A percentile compares a stretch with the other conserved stretches of the same genome.
Evolutionary conservation across 2,329 filamentous ascomycete genomes (phyloP).

Genomic region (Monosporascus sp.): DNA sequence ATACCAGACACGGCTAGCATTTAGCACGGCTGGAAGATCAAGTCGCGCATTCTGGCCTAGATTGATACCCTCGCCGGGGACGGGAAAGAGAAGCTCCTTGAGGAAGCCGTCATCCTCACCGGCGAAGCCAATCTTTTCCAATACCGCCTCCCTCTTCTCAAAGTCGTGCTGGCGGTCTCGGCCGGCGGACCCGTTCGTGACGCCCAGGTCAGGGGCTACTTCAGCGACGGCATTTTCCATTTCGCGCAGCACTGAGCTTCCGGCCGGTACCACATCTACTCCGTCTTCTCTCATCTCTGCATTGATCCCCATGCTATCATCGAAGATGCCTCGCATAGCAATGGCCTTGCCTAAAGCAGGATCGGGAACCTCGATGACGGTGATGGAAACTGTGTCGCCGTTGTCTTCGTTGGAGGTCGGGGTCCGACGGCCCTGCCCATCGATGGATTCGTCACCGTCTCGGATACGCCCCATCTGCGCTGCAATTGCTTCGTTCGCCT

Average conservation of each 20-base stretch:
- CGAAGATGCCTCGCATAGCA: conserved; percentile 86
- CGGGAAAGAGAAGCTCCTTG: conserved; percentile 73
- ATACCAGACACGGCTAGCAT: conserved; percentile 89
- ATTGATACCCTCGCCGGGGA: conserved; percentile 70
- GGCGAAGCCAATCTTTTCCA: conserved; percentile 83
- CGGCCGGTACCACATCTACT: conserved; percentile 65
- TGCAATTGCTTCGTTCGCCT: conserved; percentile 80
- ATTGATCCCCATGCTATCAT: conserved; percentile 89
- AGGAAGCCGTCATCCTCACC: conserved; percentile 79
- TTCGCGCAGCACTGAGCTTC: conserved; percentile 79
- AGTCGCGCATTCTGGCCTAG: conserved; percentile 74
- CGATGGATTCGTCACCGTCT: conserved; percentile 62
- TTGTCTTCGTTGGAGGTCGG: conserved; percentile 65
- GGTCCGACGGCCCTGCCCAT: conserved; percentile 59
- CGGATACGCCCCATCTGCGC: conserved; percentile 64
- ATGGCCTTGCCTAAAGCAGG: conserved; percentile 78
- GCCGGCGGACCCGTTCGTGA: conserved; percentile 59
- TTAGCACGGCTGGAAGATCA: conserved; percentile 67
- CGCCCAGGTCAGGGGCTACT: conserved; percentile 72
- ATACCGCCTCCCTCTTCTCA: conserved; percentile 74
- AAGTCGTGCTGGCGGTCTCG: conserved; percentile 71
- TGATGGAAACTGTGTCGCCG: conserved; percentile 82
- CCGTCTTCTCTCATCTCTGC: conserved; percentile 96
- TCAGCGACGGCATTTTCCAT: conserved; percentile 78
- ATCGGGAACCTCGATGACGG: conserved; percentile 78